Evolutionary conservation across 805 yeast genomes (phyloP).

Genomic region (Ogataea ganodermae): DNA sequence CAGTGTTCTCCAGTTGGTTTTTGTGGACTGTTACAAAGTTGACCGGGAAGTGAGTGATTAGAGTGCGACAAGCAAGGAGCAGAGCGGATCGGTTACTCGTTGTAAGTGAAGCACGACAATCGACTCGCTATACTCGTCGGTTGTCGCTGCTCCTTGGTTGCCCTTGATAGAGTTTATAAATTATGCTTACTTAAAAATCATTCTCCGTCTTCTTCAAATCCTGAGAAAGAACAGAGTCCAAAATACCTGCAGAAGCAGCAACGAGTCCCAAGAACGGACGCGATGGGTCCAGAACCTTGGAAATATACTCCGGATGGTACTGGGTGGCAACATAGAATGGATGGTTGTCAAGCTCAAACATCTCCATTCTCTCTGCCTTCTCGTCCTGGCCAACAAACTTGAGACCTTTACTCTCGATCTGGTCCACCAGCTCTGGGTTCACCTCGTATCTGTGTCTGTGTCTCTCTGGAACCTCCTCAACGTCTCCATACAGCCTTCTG

Average conservation of each 20-base stretch:
- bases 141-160: background rate
- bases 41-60: constrained; percentile 9
- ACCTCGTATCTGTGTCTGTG: constrained; percentile 99
- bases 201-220: constrained; percentile 33
- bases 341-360: constrained; percentile 81
- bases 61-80: background rate
- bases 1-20: constrained; percentile 75
- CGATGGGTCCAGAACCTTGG: constrained; percentile 95
- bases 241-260: constrained; percentile 87
- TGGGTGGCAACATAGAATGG: constrained; percentile 94
- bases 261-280: constrained; percentile 94
- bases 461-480: constrained; percentile 76
- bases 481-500: constrained; percentile 76
- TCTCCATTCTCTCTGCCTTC: constrained; percentile 88
- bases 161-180: background rate
- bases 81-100: background rate
- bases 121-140: background rate
- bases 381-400: constrained; percentile 94
- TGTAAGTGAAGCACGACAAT: background rate
- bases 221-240: constrained; percentile 61
- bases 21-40: constrained; percentile 37
- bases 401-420: constrained; percentile 77
- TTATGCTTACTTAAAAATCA: constrained; percentile 31
- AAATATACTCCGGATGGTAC: constrained; percentile 97
- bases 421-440: constrained; percentile 76